Percentiles rank a stretch among this genome's conserved stretches.
These are phyloP conservation scores for Hypoxylon fragiforme DNA, from an alignment of 495 filamentous ascomycete species.

Conservation along the genomic window DNA sequence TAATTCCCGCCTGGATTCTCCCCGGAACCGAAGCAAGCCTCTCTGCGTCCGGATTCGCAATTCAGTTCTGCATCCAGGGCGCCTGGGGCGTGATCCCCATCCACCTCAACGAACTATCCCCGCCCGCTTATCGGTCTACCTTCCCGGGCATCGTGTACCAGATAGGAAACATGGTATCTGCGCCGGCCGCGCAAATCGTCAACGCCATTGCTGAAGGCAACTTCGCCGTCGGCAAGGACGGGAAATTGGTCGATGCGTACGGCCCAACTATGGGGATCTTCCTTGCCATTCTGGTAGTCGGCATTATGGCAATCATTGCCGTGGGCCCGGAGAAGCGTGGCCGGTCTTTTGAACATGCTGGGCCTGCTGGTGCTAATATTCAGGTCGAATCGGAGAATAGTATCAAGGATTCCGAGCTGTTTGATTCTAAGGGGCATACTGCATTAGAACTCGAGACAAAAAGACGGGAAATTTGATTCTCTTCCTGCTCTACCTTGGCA, in stretches of 20 bases:
- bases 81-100: constrained; percentile 78
- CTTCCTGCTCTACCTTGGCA: too few species aligned
- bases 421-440: constrained; percentile 15
- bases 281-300: constrained; percentile 67
- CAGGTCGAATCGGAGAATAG: constrained; percentile 24
- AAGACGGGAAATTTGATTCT: neutral
- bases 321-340: constrained; percentile 69
- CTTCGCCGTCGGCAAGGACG: constrained; percentile 50
- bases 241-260: constrained; percentile 63
- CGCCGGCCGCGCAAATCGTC: constrained; percentile 71
- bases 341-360: constrained; percentile 63
- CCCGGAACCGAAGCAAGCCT: constrained; percentile 59
- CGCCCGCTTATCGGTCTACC: constrained; percentile 70
- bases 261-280: constrained; percentile 70
- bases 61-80: constrained; percentile 79
- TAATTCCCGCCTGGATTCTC: constrained; percentile 76
- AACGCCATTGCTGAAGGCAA: constrained; percentile 65
- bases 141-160: constrained; percentile 73
- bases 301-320: constrained; percentile 63
- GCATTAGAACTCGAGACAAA: constrained; percentile 5
- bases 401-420: constrained; percentile 18
- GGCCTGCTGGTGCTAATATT: constrained; percentile 58
- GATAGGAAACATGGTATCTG: constrained; percentile 75
- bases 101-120: constrained; percentile 77
- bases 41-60: constrained; percentile 69